phyloP scores from a whole-genome alignment of 2,329 filamentous ascomycete genomes.

The Exophiala alcalophila region DNA sequence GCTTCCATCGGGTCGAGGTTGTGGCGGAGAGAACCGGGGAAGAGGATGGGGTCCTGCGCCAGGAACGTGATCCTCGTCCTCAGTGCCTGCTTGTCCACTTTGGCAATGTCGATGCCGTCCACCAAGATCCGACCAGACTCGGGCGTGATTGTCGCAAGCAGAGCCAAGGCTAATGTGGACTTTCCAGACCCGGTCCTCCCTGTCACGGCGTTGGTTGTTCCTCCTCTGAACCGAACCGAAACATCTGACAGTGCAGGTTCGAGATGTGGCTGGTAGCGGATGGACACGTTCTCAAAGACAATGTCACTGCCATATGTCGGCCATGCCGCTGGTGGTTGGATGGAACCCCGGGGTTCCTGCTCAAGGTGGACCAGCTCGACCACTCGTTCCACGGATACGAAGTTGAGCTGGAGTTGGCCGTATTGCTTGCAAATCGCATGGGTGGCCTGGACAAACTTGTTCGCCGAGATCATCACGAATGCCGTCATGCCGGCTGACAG shows the following conservation, averaged over 20 bases:
- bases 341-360: constrained; percentile 65
- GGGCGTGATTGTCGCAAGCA: constrained; percentile 57
- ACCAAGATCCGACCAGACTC: constrained; percentile 57
- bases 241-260: constrained; percentile 69
- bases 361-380: constrained; percentile 77
- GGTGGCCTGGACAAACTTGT: constrained; percentile 62
- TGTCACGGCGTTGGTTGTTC: constrained; percentile 74
- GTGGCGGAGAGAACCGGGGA: constrained; percentile 59
- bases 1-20: constrained; percentile 62
- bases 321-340: constrained; percentile 73
- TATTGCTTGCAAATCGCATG: constrained; percentile 75
- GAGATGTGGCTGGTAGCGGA: constrained; percentile 75
- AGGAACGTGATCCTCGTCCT: constrained; percentile 64
- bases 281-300: constrained; percentile 70
- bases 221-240: constrained; percentile 71
- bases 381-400: constrained; percentile 83
- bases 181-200: constrained; percentile 80
- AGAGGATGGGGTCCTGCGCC: constrained; percentile 65
- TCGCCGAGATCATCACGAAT: constrained; percentile 74
- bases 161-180: constrained; percentile 65
- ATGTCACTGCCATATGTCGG: constrained; percentile 70
- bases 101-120: constrained; percentile 59
- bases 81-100: constrained; percentile 58
- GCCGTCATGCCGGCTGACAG: constrained; percentile 76
- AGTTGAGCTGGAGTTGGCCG: constrained; percentile 84